A percentile compares a stretch with the other conserved stretches of the same genome.
phyloP scores from a whole-genome alignment of 139 green algal species.

The Chlamydomonas sp. region DNA sequence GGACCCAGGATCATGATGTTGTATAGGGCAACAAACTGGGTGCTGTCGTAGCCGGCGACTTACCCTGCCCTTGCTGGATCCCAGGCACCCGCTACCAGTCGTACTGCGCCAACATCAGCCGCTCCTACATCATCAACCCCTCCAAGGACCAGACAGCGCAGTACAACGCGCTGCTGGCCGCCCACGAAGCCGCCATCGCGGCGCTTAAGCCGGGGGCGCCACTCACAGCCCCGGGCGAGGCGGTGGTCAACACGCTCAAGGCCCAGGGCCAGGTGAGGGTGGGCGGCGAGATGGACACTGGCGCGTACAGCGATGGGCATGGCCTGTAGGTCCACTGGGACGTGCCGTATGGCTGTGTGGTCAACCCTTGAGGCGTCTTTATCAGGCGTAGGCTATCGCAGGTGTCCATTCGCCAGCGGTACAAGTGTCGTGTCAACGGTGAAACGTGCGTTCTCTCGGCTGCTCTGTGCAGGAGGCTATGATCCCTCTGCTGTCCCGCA shows the following conservation, averaged over 20 bases:
- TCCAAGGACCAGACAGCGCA: conserved; percentile 75
- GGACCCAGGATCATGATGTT: no score
- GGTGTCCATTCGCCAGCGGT: no score
- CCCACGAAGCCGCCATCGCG: conserved; percentile 82
- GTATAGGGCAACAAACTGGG: no score
- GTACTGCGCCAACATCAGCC: conserved; percentile 95
- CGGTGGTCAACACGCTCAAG: conserved; percentile 61
- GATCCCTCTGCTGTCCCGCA: conserved; percentile 81
- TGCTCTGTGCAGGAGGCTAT: conserved; percentile 63
- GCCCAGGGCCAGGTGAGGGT: conserved; percentile 44
- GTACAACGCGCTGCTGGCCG: conserved; percentile 78
- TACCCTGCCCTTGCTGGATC: no score
- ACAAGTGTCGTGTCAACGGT: no score
- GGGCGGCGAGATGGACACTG: conserved; percentile 59
- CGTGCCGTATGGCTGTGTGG: no score
- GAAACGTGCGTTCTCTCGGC: background rate
- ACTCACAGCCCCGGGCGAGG: conserved; percentile 76
- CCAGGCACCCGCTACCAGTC: conserved; percentile 74
- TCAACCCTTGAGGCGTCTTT: no score
- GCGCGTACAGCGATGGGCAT: conserved; percentile 69
- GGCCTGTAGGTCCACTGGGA: background rate
- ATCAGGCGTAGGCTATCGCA: no score
- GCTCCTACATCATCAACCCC: conserved; percentile 93
- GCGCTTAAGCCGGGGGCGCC: conserved; percentile 77
- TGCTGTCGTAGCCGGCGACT: no score